Evolutionary conservation across 192 early-diverging fungal genomes (phyloP).

Genomic region (Thamnidium elegans): DNA sequence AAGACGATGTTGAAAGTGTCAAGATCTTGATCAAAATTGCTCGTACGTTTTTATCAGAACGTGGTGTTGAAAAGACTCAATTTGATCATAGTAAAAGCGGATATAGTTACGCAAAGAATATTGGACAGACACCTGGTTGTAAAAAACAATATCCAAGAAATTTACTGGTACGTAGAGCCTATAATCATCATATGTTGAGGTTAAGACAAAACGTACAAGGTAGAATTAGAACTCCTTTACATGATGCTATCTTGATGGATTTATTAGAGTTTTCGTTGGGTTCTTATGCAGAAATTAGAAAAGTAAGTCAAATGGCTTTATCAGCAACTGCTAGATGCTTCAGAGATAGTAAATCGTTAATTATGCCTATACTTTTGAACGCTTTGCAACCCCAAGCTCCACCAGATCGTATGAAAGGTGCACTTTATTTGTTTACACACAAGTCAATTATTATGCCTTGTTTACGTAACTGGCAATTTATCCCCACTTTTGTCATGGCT

Average conservation of each 20-base stretch:
- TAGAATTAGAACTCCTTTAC: slow-evolving; percentile 42
- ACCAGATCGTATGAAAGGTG: slow-evolving; percentile 62
- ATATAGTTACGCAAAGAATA: slow-evolving; percentile 51
- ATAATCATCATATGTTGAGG: slow-evolving; percentile 50
- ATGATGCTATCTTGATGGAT: slow-evolving; percentile 52
- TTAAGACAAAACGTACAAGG: slow-evolving; percentile 55
- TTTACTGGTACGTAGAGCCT: slow-evolving; percentile 46
- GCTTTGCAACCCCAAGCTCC: slow-evolving; percentile 39
- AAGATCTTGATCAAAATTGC: slow-evolving; percentile 61
- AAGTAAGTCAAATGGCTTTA: slow-evolving; percentile 51
- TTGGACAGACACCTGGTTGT: slow-evolving; percentile 40
- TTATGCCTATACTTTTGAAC: slow-evolving; percentile 48
- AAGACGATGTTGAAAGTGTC: slow-evolving; percentile 78
- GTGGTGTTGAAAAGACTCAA: slow-evolving; percentile 48
- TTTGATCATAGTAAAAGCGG: slow-evolving; percentile 51
- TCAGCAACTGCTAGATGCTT: slow-evolving; percentile 46
- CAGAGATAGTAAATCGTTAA: slow-evolving; percentile 47
- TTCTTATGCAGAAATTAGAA: slow-evolving; percentile 58
- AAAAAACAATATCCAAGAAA: slow-evolving; percentile 56
- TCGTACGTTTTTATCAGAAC: slow-evolving; percentile 49
- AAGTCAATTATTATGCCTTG: slow-evolving; percentile 49
- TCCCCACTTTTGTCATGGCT: slow-evolving; percentile 48
- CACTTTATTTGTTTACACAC: slow-evolving; percentile 59
- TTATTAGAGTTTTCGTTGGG: slow-evolving; percentile 56
- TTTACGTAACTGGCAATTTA: slow-evolving; percentile 57